These are phyloP conservation scores for Saccharata proteae DNA, from an alignment of 2,329 filamentous ascomycete genomes.

Conservation along the genomic window DNA sequence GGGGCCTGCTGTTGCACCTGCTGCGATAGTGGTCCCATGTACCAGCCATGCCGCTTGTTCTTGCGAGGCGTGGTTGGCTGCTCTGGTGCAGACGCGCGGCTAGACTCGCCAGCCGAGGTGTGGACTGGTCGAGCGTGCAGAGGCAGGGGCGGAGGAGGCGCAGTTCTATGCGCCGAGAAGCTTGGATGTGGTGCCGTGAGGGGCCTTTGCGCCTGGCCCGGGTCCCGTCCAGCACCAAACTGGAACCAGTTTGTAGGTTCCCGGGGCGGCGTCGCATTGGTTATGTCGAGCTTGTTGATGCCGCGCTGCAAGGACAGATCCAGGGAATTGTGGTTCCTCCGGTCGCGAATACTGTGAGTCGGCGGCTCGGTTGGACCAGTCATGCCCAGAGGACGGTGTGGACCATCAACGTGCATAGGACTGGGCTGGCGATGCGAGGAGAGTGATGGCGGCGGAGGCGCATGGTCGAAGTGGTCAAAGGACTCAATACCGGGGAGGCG, in stretches of 20 bases:
- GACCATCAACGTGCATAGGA: conserved; percentile 63
- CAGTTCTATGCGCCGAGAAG: conserved; percentile 17
- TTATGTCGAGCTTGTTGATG: conserved; percentile 55
- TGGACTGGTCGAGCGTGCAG: conserved; percentile 17
- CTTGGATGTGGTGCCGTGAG: conserved; percentile 25
- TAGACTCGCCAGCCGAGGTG: conserved; percentile 16
- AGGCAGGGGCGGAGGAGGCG: conserved; percentile 9
- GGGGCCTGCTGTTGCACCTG: conserved; percentile 11
- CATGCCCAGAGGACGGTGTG: conserved; percentile 29
- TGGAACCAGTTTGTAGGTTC: conserved; percentile 20
- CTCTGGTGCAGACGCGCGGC: conserved; percentile 25
- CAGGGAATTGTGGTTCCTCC: conserved; percentile 37
- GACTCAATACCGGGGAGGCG: conserved; percentile 84
- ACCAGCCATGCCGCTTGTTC: conserved; percentile 60
- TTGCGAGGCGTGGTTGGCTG: conserved; percentile 42
- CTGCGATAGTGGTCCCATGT: conserved; percentile 42
- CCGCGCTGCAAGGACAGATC: conserved; percentile 55
- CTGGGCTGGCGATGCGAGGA: conserved; percentile 55
- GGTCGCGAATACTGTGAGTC: conserved; percentile 15
- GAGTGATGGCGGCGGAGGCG: conserved; percentile 50
- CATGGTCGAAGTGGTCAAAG: conserved; percentile 77
- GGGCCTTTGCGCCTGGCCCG: conserved; percentile 13
- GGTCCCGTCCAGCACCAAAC: conserved; percentile 16
- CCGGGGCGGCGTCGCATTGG: conserved; percentile 28
- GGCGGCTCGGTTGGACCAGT: conserved; percentile 21